Evolutionary conservation across 352 stramenopile species (phyloP).

Genomic region (Peronospora tabacina): DNA sequence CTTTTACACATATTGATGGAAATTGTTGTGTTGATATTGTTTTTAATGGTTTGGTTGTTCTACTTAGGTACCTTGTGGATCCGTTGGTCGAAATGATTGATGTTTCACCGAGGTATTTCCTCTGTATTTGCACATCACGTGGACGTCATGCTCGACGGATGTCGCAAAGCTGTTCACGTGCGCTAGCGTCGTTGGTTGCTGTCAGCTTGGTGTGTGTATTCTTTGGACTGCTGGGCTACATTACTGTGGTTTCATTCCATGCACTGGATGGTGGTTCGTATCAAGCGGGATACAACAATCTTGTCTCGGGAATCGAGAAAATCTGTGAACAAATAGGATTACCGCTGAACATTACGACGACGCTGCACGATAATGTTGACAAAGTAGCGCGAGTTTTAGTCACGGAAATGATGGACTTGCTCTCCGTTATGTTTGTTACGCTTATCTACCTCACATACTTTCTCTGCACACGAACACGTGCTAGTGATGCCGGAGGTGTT

Average conservation of each 20-base stretch:
- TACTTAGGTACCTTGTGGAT: conserved; percentile 66
- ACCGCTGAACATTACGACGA: conserved; percentile 84
- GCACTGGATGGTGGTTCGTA: conserved; percentile 74
- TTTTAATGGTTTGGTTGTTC: conserved; percentile 1
- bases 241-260: conserved; percentile 81
- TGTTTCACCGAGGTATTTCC: conserved; percentile 81
- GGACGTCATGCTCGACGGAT: conserved; percentile 64
- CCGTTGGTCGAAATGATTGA: conserved; percentile 84
- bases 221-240: conserved; percentile 81
- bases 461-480: conserved; percentile 74
- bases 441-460: conserved; percentile 88
- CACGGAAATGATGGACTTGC: conserved; percentile 84
- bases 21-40: background rate
- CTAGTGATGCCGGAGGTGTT: conserved; percentile 73
- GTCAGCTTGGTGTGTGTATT: conserved; percentile 84
- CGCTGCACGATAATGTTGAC: conserved; percentile 85
- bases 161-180: conserved; percentile 74
- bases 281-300: conserved; percentile 72
- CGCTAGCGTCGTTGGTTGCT: conserved; percentile 72
- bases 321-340: conserved; percentile 68
- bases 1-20: background rate
- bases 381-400: conserved; percentile 79
- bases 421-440: conserved; percentile 87
- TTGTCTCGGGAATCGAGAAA: conserved; percentile 57
- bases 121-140: conserved; percentile 76